Evolutionary conservation across 768 basidiomycete genomes (phyloP), one percentile per base, ranked within the genome.

Genomic region (Leccinum ochraceum): DNA sequence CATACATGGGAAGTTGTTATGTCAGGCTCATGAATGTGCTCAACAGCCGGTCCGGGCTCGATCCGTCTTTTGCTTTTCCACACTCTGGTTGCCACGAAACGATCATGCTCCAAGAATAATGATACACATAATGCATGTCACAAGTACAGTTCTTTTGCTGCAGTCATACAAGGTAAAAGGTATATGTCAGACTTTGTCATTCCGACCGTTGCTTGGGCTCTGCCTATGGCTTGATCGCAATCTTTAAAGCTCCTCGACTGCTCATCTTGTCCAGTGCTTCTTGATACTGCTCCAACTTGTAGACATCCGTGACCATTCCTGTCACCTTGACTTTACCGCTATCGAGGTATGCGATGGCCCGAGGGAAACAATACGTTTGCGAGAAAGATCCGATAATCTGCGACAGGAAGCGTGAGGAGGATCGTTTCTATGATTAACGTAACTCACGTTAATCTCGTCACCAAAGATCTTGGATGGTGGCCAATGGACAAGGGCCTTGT

Each of bases 321-420:
- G 88, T 87, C 24, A 89, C 83, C 57, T 80, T 88, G 67, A 95
- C 79, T 77, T 93, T 94, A 7, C 91, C 90, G 63, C 86, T 85
- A 67, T 96, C 94, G 20, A 96, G 85, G 72, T 95, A 95, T 13
- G 87, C 90, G 37, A 96, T 86, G 2, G 94, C 92, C 6, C 94
- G 87, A 49, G 93, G 92, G 87, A 96, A 95, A 75, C 93, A 94
- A 76, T 80, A 87, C 1, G 87, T 87, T 65, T 95, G 94, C 9
- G 93, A 89, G 79, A 94, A 95, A 1, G 93, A 95, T 13, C 93
- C 92, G 60, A 94, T 91, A 66, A 94, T 94, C 89, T 92, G 57
- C 39, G 32, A 32, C 56, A 53, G 13, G 0, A 59, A 52, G 48
- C 22, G 24, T 70, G 28, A 64, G 52, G 24, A 64, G 52, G 3